These are phyloP conservation scores for Phytophthora pseudosyringae DNA, from an alignment of 352 stramenopile species.

Conservation along the genomic window DNA sequence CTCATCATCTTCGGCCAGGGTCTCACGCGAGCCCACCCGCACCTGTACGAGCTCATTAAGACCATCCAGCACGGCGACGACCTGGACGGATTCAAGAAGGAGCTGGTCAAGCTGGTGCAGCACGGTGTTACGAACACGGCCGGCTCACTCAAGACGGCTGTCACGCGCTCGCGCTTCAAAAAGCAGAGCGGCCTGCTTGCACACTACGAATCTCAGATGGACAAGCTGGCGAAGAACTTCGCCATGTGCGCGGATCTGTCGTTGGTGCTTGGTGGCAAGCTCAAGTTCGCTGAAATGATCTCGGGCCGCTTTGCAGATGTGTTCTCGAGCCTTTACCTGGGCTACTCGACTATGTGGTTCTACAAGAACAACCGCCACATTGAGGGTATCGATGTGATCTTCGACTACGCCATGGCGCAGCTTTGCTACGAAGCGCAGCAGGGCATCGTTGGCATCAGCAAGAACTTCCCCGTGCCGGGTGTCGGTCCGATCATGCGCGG, in stretches of 20 bases:
- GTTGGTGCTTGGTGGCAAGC: constrained; percentile 96
- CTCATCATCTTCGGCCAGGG: constrained; percentile 99
- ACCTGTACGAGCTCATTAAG: constrained; percentile 98
- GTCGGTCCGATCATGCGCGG: constrained; percentile 94
- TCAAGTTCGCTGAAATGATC: constrained; percentile 99
- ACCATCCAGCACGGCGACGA: constrained; percentile 96
- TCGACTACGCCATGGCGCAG: constrained; percentile 97
- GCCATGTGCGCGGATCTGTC: constrained; percentile 95
- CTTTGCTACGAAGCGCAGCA: constrained; percentile 96
- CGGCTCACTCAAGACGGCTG: constrained; percentile 87
- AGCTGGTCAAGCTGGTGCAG: constrained; percentile 94
- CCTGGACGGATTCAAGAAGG: constrained; percentile 92
- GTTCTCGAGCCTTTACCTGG: constrained; percentile 97
- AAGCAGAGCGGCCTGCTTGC: constrained; percentile 84
- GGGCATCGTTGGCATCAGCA: constrained; percentile 94
- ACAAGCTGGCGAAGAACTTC: constrained; percentile 97
- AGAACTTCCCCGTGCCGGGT: constrained; percentile 96
- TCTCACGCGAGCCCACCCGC: constrained; percentile 96
- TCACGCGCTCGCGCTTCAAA: constrained; percentile 94
- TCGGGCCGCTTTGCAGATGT: constrained; percentile 97
- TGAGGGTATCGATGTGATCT: constrained; percentile 95
- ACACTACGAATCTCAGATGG: constrained; percentile 98
- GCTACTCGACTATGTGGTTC: constrained; percentile 97
- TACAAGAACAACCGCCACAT: constrained; percentile 95
- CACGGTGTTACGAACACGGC: constrained; percentile 95